Evolutionary conservation across 2,329 filamentous ascomycete genomes (phyloP).

Genomic region (Colletotrichum higginsianum): DNA sequence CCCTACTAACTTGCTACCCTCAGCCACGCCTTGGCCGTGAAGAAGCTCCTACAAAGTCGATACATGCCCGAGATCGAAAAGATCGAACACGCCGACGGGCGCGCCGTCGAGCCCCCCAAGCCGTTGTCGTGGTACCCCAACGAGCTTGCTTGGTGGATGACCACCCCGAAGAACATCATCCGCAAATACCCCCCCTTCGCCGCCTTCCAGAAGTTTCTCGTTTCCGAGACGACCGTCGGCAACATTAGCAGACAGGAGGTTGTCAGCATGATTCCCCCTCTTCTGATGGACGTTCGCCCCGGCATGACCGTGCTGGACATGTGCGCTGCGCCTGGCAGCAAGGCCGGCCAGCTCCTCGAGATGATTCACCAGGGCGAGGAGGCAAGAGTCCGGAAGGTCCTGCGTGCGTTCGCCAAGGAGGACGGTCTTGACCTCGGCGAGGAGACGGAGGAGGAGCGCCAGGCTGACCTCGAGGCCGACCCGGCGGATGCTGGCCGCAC

Average conservation of each 20-base stretch:
- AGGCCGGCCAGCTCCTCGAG: slow-evolving; percentile 95
- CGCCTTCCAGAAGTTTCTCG: slow-evolving; percentile 96
- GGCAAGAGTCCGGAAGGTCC: slow-evolving; percentile 81
- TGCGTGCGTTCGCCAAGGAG: slow-evolving; percentile 74
- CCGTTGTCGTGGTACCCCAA: slow-evolving; percentile 95
- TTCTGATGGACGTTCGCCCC: slow-evolving; percentile 91
- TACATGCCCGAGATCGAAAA: slow-evolving; percentile 93
- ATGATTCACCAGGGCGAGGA: slow-evolving; percentile 96
- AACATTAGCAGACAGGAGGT: slow-evolving; percentile 98
- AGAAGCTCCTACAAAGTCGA: slow-evolving; percentile 86
- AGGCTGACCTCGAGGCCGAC: slow-evolving; percentile 70
- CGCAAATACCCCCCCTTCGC: slow-evolving; percentile 95
- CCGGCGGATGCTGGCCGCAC: slow-evolving; percentile 85
- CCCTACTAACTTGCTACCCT: slow-evolving; percentile 26
- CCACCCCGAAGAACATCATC: slow-evolving; percentile 95
- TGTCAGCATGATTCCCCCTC: slow-evolving; percentile 98
- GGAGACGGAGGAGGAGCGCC: slow-evolving; percentile 63
- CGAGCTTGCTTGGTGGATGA: slow-evolving; percentile 97
- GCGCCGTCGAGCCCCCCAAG: slow-evolving; percentile 84
- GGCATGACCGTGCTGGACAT: slow-evolving; percentile 96
- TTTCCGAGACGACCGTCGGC: slow-evolving; percentile 95
- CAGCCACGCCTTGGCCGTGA: slow-evolving; percentile 92
- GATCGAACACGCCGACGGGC: slow-evolving; percentile 86
- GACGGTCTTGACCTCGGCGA: slow-evolving; percentile 68
- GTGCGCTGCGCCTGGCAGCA: slow-evolving; percentile 97